phyloP scores from a whole-genome alignment of 2,329 filamentous ascomycete genomes.

The Proliferodiscus dingleyae region DNA sequence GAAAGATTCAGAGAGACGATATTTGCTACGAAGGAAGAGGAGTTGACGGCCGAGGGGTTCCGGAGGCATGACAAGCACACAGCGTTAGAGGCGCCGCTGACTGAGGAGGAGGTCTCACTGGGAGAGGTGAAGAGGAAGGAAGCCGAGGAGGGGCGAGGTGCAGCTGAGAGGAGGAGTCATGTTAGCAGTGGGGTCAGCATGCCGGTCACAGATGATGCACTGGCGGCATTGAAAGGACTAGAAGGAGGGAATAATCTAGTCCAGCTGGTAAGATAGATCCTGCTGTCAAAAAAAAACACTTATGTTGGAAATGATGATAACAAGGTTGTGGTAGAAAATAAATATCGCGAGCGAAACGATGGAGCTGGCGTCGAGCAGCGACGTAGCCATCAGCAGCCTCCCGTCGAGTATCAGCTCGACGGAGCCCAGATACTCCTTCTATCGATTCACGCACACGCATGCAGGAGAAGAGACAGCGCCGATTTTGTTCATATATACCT shows the following conservation, averaged over 20 bases:
- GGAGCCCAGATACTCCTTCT: constrained; percentile 76
- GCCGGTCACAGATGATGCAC: constrained; percentile 54
- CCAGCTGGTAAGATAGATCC: constrained; percentile 65
- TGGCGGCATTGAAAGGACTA: constrained; percentile 58
- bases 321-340: constrained; percentile 59
- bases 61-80: constrained; percentile 66
- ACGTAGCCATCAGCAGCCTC: constrained; percentile 54
- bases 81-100: constrained; percentile 63
- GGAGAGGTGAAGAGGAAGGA: constrained; percentile 71
- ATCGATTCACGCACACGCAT: constrained; percentile 58
- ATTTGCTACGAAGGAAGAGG: constrained; percentile 64
- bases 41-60: constrained; percentile 67
- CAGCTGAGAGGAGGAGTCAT: constrained; percentile 49
- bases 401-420: constrained; percentile 54
- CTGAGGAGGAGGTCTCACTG: constrained; percentile 69
- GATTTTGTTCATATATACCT: constrained; percentile 79
- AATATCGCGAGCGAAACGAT: constrained; percentile 65
- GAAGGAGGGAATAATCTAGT: constrained; percentile 49
- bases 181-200: constrained; percentile 41
- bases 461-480: constrained; percentile 49
- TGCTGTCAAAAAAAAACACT: too few species aligned
- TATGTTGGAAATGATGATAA: too few species aligned
- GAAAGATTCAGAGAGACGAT: constrained; percentile 75
- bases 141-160: constrained; percentile 67
- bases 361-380: constrained; percentile 52